Conservation (phyloP, 495 filamentous ascomycete genomes). For the Margaritispora aquatica region DNA sequence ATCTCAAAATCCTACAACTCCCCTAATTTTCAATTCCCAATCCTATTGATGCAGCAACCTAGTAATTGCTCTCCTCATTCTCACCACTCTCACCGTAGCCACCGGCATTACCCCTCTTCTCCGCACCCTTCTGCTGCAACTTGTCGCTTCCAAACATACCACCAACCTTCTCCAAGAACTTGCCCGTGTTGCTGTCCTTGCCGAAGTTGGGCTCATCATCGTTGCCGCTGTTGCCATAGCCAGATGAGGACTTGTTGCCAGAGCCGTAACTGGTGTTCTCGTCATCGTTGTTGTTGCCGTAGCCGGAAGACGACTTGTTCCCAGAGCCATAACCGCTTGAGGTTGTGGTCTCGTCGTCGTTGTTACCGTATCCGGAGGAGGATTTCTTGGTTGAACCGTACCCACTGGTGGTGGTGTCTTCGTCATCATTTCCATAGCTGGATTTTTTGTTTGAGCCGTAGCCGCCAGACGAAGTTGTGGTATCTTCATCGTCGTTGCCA, state of each 20-base stretch:
- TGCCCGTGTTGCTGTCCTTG: constrained; percentile 33
- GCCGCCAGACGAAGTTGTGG: not conserved
- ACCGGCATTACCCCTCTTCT: constrained; percentile 23
- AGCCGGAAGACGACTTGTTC: constrained; percentile 4
- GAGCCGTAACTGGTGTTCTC: not conserved
- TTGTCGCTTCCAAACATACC: constrained; percentile 32
- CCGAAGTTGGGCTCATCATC: not conserved
- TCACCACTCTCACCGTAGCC: constrained; percentile 16
- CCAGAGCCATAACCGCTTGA: not conserved
- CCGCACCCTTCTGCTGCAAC: constrained; percentile 32
- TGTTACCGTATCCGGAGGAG: constrained; percentile 12
- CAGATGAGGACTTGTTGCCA: constrained; percentile 1
- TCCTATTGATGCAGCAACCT: too few relatives aligned
- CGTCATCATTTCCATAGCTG: not conserved
- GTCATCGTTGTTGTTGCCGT: constrained; percentile 10
- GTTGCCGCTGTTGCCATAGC: constrained; percentile 13
- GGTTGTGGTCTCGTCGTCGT: not conserved
- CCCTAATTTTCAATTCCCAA: too few relatives aligned
- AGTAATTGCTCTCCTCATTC: too few relatives aligned
- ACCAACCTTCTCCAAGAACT: constrained; percentile 40
- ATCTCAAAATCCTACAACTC: too few relatives aligned
- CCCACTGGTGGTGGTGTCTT: not conserved
- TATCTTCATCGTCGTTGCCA: too few relatives aligned
- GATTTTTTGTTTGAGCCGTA: not conserved
- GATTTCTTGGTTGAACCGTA: constrained; percentile 3